Evolutionary conservation across 371 early-diverging fungal species (phyloP), one percentile per base, ranked within the genome.

Genomic region (Gilbertella persicaria): DNA sequence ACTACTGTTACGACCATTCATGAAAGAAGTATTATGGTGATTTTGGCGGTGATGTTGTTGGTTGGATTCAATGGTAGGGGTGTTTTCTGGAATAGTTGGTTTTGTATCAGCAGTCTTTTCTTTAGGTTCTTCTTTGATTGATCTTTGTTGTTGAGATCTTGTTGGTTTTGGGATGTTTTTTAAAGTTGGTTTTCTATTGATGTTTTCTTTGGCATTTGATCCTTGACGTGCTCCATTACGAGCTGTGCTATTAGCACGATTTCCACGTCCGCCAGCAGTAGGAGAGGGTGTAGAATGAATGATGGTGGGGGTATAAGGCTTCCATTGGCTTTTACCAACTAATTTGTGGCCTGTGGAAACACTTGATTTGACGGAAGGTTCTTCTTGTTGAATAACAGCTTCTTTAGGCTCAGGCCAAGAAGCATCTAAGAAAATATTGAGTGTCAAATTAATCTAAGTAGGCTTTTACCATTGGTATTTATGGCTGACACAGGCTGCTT

Each of bases 271-370:
- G 26, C 50, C 50, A 33, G 53, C 26, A n/a, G 44, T 20, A 30
- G 69, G 64, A 17, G 71, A 39, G 25, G 80, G 69, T 25, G 73
- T 67, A 3, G 74, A 54, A 47, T 80, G 81, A 14, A 72, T 80
- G 42, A 78, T 75, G 30, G 69, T 74, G 55, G 79, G 75, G 14
- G 75, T 75, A 41, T 59, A 63, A 12, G 73, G 69, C 9, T 72
- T 73, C 79, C 79, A 78, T 63, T 75, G 73, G 43, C 69, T 68
- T 65, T 56, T 71, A 45, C 55, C 45, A 25, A 60, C 25, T 16
- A 45, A 33, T 30, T 60, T 60, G n/a, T 35, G 33, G 5, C 30
- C 45, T 9, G 21, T 38, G 25, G 33, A 29, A 24, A 39, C 46
- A 20, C 21, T 50, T 10, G 33, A 19, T 29, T 37, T 42, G 17